Evolutionary conservation across 805 yeast species (phyloP).

Genomic region (Clavispora phyllophila): DNA sequence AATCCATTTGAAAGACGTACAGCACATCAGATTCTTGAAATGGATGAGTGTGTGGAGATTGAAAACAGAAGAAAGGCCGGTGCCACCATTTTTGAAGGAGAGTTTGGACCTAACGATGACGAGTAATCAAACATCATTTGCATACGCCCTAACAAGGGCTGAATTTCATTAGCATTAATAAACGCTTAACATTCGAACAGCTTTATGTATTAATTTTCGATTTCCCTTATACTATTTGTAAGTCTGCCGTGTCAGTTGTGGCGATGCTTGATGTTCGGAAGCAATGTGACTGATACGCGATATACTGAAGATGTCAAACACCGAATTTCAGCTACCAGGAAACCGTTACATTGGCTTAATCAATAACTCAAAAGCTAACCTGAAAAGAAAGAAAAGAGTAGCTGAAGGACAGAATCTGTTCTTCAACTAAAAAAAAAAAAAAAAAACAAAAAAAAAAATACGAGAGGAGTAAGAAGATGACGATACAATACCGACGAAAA

Average conservation of each 20-base stretch:
- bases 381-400: no score
- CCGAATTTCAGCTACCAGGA: no score
- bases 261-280: background rate
- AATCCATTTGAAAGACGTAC: conserved; percentile 77
- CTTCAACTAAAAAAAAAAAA: no score
- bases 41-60: conserved; percentile 71
- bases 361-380: no score
- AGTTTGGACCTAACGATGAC: conserved; percentile 66
- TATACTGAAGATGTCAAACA: no score
- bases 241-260: no score
- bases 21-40: conserved; percentile 62
- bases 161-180: background rate
- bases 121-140: conserved; percentile 6
- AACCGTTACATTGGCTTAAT: no score
- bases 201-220: background rate
- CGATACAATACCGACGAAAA: no score
- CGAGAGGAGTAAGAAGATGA: no score
- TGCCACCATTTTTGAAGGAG: conserved; percentile 93
- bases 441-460: no score
- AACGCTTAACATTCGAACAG: background rate
- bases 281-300: background rate
- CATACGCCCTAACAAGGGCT: background rate
- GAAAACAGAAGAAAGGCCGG: conserved; percentile 83
- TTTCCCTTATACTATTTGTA: no score
- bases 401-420: no score